Evolutionary conservation across 306 rosid species (phyloP), one percentile per base, ranked within the genome.

Genomic region (Astragalus glycyphyllos): DNA sequence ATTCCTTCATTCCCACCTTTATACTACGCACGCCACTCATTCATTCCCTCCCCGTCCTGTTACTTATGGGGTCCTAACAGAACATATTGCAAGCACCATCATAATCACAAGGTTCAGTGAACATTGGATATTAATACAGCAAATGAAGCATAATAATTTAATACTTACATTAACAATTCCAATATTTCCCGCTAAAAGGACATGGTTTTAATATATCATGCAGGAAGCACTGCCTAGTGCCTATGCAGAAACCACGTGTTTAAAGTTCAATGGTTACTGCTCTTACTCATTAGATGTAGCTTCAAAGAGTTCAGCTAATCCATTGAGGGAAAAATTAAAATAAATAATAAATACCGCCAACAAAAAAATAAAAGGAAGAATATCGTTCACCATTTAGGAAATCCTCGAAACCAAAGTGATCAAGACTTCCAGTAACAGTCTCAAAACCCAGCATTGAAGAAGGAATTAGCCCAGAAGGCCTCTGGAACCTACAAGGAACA

Each of bases 371-470:
- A 60, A 42, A 59, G 47, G 41, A 4, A 68, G 41, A 4, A 68
- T 51, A 65, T 65, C 54, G 17, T 38, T 60, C 29, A 56, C 97
- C 97, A 68, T 87, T 91, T 20, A 91, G 84, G 77, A 81, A 91
- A 77, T 91, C 97, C 74, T 84, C 96, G 71, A 87, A 86, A 71
- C 91, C 88, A 58, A 91, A 87, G 79, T 81, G 80, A 71, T 85
- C 88, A 67, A 91, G 77, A 57, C 73, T 80, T 81, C 97, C 97
- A 0, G 89, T 87, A 40, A 87, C 20, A 57, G 91, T 83, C 79
- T 91, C 97, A 74, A 91, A 85, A 64, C 97, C 97, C 61, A 91
- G 78, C 96, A 89, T 91, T 54, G 97, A 91, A 53, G 97, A 91
- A 49, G 89, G 84, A 61, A 91, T 89, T 67, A 84, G 68, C 11